Conservation (phyloP, 2,329 filamentous ascomycete species). For the Apiospora pterosperma region DNA sequence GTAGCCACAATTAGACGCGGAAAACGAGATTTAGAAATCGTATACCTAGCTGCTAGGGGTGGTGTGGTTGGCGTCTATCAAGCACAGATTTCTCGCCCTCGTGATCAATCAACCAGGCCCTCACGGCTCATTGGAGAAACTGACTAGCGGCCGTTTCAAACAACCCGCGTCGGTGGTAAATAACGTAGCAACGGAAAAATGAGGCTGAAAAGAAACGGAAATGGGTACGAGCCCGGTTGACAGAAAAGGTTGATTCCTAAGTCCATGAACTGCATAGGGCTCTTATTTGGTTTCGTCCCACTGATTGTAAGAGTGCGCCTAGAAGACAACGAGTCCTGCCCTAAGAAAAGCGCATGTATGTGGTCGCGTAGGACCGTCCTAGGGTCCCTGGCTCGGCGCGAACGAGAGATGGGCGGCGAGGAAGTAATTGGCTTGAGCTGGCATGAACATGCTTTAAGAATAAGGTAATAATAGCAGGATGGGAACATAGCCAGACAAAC, state of each 20-base stretch:
- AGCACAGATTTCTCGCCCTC: background rate
- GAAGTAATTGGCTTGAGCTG: background rate
- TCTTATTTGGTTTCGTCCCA: background rate
- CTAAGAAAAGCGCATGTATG: background rate
- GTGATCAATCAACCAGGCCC: background rate
- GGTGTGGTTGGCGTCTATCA: background rate
- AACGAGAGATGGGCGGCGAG: background rate
- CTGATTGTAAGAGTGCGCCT: background rate
- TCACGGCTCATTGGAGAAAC: background rate
- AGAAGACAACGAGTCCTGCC: background rate
- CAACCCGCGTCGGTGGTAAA: background rate
- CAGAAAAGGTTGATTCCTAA: background rate
- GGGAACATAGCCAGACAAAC: background rate
- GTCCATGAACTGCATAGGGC: background rate
- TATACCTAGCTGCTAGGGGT: background rate
- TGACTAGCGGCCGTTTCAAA: constrained; percentile 1
- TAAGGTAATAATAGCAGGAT: background rate
- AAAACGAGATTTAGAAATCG: background rate
- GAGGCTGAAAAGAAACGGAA: constrained; percentile 1
- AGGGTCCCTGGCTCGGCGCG: background rate
- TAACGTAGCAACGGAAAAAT: background rate
- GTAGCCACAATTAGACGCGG: constrained; percentile 1
- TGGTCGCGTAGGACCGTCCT: background rate
- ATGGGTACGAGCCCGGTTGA: background rate
- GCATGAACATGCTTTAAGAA: background rate